Evolutionary conservation across 148 eudicot species (phyloP), one percentile per base, ranked within the genome.

Genomic region (Suaeda aralocaspica): DNA sequence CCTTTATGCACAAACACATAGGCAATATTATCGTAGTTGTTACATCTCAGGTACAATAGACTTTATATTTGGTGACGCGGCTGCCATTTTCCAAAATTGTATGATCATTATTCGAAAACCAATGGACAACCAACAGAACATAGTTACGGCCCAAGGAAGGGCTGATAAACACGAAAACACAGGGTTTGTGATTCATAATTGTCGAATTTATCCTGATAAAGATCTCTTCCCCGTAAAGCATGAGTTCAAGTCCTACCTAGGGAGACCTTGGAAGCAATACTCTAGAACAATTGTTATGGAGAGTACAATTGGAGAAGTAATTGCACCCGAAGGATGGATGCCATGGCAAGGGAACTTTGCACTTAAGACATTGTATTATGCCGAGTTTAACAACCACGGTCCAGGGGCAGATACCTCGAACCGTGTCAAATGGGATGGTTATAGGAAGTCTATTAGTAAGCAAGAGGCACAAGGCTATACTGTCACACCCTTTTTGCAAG

Each of bases 281-380:
- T 89, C 97, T 0, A 82, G 89, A 71, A 86, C 96, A 1, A 72
- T 89, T 31, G 75, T 92, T 1, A 87, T 92, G 96, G 87, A 92
- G 33, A 71, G 89, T 0, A 80, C 78, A 7, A 78, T 92, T 0
- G 85, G 72, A 1, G 88, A 86, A 21, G 19, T 87, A 12, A 81
- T 92, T 28, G 78, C 85, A 9, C 91, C 96, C 0, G 83, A 82
- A 8, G 97, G 97, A 13, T 92, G 96, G 96, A 46, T 83, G 60
- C 76, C 80, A 0, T 79, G 84, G 92, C 25, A 61, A 1, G 85
- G 85, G 9, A 74, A 82, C 3, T 80, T 83, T 48, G 91, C 81
- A 0, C 84, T 87, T 15, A 82, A 79, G 36, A 92, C 91, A 2
- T 69, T 89, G 56, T 84, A 77, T 22, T 89, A 84, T 46, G 91